Evolutionary conservation across 2,329 filamentous ascomycete species (phyloP).

Genomic region (Aaosphaeria arxii): DNA sequence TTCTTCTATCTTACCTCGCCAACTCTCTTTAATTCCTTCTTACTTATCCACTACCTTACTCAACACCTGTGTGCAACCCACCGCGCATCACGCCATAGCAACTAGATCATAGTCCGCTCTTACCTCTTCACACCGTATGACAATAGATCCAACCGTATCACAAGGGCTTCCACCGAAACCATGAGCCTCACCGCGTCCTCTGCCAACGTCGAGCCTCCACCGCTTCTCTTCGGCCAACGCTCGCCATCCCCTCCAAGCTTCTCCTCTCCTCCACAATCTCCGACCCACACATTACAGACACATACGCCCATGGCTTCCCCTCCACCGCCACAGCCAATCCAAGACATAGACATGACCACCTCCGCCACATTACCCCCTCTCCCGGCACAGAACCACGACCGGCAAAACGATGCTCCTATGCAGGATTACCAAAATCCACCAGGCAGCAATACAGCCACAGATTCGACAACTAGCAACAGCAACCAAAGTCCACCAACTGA

Average conservation of each 20-base stretch:
- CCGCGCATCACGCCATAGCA: too few relatives aligned
- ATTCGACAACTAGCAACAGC: constrained; percentile 1
- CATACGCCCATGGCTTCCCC: constrained; percentile 24
- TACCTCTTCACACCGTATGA: neutral
- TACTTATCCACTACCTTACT: too few relatives aligned
- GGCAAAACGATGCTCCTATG: constrained; percentile 34
- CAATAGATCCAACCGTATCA: constrained; percentile 3
- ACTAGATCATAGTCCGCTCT: neutral
- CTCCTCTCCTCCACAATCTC: constrained; percentile 28
- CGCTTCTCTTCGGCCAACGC: constrained; percentile 34
- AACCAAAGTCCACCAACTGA: constrained; percentile 6
- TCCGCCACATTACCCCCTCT: constrained; percentile 29
- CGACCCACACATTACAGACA: constrained; percentile 20
- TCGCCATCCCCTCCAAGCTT: constrained; percentile 31
- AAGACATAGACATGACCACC: constrained; percentile 33
- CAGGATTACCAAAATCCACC: constrained; percentile 22
- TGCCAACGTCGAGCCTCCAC: constrained; percentile 34
- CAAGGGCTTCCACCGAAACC: constrained; percentile 8
- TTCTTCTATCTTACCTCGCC: too few relatives aligned
- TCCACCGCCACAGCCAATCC: constrained; percentile 16
- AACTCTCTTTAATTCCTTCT: too few relatives aligned
- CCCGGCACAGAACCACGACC: constrained; percentile 34
- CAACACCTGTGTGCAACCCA: too few relatives aligned
- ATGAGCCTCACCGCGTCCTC: constrained; percentile 32
- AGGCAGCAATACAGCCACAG: constrained; percentile 10